A percentile compares a stretch with the other conserved stretches of the same genome.
Conservation (phyloP, 495 filamentous ascomycete species). For the Penicillium nucicola region DNA sequence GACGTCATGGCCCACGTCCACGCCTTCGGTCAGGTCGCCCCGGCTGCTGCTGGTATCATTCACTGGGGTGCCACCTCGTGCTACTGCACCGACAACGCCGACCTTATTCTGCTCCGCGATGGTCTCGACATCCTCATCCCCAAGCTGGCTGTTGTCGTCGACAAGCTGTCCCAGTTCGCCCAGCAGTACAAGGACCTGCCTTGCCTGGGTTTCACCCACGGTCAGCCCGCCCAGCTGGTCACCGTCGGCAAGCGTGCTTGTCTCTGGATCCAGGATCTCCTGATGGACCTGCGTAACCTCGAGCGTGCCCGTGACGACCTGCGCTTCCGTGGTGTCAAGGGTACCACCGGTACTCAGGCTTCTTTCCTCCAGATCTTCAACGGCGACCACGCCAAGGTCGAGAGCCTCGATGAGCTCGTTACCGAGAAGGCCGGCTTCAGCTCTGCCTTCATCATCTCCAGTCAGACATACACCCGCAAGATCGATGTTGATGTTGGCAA, state of each 20-base stretch:
- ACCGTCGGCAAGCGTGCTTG: slow-evolving; percentile 73
- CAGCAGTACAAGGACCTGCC: slow-evolving; percentile 65
- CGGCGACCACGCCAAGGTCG: slow-evolving; percentile 74
- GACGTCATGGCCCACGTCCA: slow-evolving; percentile 76
- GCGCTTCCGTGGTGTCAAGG: slow-evolving; percentile 80
- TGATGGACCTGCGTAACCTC: slow-evolving; percentile 82
- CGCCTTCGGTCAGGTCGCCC: slow-evolving; percentile 68
- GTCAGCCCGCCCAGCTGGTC: slow-evolving; percentile 73
- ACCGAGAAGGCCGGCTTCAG: slow-evolving; percentile 82
- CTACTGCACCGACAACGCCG: slow-evolving; percentile 82
- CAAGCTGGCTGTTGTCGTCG: slow-evolving; percentile 81
- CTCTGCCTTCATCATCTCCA: slow-evolving; percentile 68
- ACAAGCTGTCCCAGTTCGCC: slow-evolving; percentile 76
- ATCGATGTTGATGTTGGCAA: slow-evolving; percentile 80
- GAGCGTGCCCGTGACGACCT: slow-evolving; percentile 71
- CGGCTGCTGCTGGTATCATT: slow-evolving; percentile 82
- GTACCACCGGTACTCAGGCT: slow-evolving; percentile 75
- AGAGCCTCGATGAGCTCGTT: slow-evolving; percentile 69
- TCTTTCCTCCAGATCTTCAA: slow-evolving; percentile 82
- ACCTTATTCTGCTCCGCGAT: slow-evolving; percentile 78
- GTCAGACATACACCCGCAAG: slow-evolving; percentile 81
- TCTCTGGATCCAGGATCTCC: slow-evolving; percentile 85
- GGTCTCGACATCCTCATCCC: slow-evolving; percentile 74
- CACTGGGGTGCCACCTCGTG: slow-evolving; percentile 71
- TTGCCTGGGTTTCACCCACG: slow-evolving; percentile 79